Evolutionary conservation across 768 basidiomycete genomes (phyloP), one percentile per base, ranked within the genome.

Genomic region (Rhizopogon vesiculosus): DNA sequence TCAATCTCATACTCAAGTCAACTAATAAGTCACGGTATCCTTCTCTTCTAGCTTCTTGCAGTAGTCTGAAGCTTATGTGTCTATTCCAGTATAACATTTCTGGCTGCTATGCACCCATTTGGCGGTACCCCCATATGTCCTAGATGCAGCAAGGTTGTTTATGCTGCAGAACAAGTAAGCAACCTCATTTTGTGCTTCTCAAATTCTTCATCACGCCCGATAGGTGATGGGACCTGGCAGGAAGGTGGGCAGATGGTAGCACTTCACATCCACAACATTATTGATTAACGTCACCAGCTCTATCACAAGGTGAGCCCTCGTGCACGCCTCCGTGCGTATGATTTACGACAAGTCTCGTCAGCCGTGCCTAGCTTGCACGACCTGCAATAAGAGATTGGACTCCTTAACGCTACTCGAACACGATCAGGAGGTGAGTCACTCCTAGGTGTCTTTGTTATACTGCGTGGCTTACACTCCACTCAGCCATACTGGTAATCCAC

Each of bases 201-300:
- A 33, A 31, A 31, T 46, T 42, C 45, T 41, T 53, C 16, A 59
- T 58, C 7, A 31, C 13, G 42, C 62, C 45, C 63, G 57, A 58
- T 61, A 91, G 89, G 82, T 82, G 31, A 84, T 94, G 77, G 93
- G 93, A 18, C 93, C 93, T 52, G 93, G 89, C 22, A 82, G 93
- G 67, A 93, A 88, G 83, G 93, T 91, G 65, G 64, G 81, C 60
- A 29, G 56, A 56, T 56, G 54, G 33, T 49, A 38, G 19, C 22
- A 22, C 15, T 48, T 29, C 38, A 35, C 19, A 49, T 49, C 8
- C 19, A 49, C 35, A 16, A 49, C 3, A 12, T 49, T 49, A 49
- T 49, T 49, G 16, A 55, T 42, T 13, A 35, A 33, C n/a, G 53
- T 54, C 39, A 28, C 28, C 61, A 90, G 89, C 76, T 90, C 42